phyloP scores from a whole-genome alignment of 345 rosid species.

The Combretum micranthum region DNA sequence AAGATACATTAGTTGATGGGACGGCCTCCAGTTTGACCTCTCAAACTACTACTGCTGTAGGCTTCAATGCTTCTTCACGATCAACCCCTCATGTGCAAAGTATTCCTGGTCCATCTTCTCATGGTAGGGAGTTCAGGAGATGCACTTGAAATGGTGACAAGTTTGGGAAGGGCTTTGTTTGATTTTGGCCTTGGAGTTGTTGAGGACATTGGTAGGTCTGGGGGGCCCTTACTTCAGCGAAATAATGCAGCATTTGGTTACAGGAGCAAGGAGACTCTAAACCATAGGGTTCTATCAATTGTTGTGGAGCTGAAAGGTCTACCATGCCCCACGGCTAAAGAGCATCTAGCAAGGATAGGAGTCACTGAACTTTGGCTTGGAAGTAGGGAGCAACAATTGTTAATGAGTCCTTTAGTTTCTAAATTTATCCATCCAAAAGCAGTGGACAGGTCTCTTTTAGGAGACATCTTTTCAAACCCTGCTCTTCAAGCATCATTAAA shows the following conservation, averaged over 20 bases:
- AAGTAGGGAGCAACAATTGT: conserved; percentile 66
- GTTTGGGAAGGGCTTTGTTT: conserved; percentile 82
- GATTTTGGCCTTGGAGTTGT: conserved; percentile 91
- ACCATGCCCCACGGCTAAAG: conserved; percentile 85
- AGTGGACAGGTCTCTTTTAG: conserved; percentile 60
- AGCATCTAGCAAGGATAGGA: conserved; percentile 62
- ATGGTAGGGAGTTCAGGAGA: conserved; percentile 65
- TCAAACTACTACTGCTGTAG: conserved; percentile 25
- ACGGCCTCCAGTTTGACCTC: conserved; percentile 11
- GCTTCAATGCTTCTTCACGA: conserved; percentile 24
- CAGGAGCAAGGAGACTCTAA: conserved; percentile 24
- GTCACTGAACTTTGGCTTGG: conserved; percentile 77
- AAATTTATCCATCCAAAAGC: conserved; percentile 74
- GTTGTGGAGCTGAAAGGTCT: conserved; percentile 64
- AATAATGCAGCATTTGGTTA: conserved; percentile 23
- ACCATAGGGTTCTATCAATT: conserved; percentile 40
- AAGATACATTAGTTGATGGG: conserved; percentile 19
- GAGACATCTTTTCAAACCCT: conserved; percentile 47
- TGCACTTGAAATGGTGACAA: conserved; percentile 92
- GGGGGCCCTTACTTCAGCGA: conserved; percentile 37
- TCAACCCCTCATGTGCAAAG: conserved; percentile 22
- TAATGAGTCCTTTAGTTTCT: conserved; percentile 70
- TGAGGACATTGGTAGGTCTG: conserved; percentile 81
- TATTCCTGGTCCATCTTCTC: conserved; percentile 26
- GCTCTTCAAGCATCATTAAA: conserved; percentile 48